Evolutionary conservation across 73 alveolate species (phyloP), one percentile per base, ranked within the genome.

Genomic region (Paramecium primaurelia): DNA sequence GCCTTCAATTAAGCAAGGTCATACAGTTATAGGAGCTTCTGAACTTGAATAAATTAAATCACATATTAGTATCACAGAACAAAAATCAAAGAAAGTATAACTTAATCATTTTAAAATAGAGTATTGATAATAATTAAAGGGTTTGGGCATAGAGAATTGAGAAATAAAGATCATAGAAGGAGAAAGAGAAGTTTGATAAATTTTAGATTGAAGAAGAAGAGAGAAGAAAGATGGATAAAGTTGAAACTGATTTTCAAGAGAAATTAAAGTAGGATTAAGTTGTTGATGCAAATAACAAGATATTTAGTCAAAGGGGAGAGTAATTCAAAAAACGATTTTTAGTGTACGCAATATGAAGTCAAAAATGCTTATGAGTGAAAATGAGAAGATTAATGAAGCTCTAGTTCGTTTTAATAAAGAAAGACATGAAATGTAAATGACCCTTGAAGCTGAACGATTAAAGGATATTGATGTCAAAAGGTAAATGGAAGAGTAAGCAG

Each of bases 111-210:
- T 64, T 28, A 14, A 5, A 4, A 4, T 28, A 64, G 84, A 75
- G 20, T 36, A 5, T 12, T 26, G 91, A 80, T 38, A 80, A 34
- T 38, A 80, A 45, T 45, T 36, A 40, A 44, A 80, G 16, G 16
- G 91, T 80, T 3, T 80, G 91, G 91, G 91, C 91, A 8, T 80
- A 80, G 26, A 16, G 91, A 5, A 80, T 80, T 16, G 25, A 80
- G 30, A 42, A 80, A 80, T 80, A 80, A 18, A 80, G 91, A 26
- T 45, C 49, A 44, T 42, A 45, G 10, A 80, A 80, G 26, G 91
- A 80, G 51, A 26, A 42, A 40, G 91, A 80, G 38, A 80, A 80
- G 38, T 47, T 32, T 18, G 77, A 80, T 6, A 80, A 44, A 80
- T 80, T 80, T 44, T 9, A 44, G 26, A 80, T 14, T 10, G 91